Evolutionary conservation across 75 land plant genomes (phyloP), one percentile per base, ranked within the genome.

Genomic region (Isoetes taiwanensis): DNA sequence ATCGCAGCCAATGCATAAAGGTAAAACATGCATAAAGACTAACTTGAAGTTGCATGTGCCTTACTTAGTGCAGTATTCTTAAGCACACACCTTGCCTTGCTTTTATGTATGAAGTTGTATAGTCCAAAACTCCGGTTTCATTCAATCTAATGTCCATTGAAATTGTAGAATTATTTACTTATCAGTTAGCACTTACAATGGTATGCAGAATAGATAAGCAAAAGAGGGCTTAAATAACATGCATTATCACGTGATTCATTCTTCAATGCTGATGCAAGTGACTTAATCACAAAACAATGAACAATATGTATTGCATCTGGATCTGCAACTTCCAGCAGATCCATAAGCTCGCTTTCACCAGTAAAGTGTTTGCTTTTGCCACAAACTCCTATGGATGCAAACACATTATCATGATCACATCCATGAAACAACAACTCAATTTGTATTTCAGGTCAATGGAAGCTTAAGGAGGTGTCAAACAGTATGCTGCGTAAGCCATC

Each of bases 301-400:
- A 80, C 97, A 32, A 66, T 72, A 68, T 90, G 97, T 58, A 90
- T 86, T 70, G 97, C 88, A 82, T 90, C 97, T 5, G 97, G 97
- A 68, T 90, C 94, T 40, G 97, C 97, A 58, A 90, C 80, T 20
- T 64, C 64, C 97, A 90, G 83, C 63, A 86, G 61, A 72, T 90
- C 97, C 80, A 88, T 88, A 16, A 90, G 66, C 62, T 90, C 94
- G 38, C 88, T 86, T 56, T 80, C 94, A 54, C 96, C 85, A 30
- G 97, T 30, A 90, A 58, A 21, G 85, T 78, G 24, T 86, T 69
- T 54, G 93, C 94, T 66, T 78, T 86, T 35, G 97, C 78, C 54
- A 86, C 68, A 56, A 90, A 90, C 71, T 90, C 97, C 97, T 86
- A n/a, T n/a, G n/a, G n/a, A n/a, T n/a, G n/a, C n/a, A n/a, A n/a